Conservation (phyloP, 2,329 filamentous ascomycete genomes). For the Arthroderma uncinatum region DNA sequence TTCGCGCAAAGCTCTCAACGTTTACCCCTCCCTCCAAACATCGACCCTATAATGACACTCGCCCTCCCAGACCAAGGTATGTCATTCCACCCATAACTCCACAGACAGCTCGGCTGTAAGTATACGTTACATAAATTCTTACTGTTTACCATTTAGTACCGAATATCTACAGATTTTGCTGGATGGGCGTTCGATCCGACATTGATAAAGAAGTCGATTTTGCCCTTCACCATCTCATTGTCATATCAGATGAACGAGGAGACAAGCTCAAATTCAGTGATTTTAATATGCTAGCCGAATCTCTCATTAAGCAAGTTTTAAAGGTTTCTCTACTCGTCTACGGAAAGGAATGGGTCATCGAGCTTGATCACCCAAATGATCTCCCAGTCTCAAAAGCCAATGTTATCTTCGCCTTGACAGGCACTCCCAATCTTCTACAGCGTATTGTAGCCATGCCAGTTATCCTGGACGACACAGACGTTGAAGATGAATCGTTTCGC, state of each 20-base stretch:
- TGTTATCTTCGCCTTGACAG: conserved; percentile 52
- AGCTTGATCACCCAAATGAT: conserved; percentile 48
- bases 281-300: conserved; percentile 78
- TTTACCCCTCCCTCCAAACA: background rate
- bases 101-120: background rate
- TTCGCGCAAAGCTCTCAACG: conserved; percentile 2
- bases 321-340: conserved; percentile 71
- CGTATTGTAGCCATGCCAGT: conserved; percentile 55
- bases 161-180: conserved; percentile 77
- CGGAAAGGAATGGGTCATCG: conserved; percentile 68
- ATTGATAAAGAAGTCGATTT: conserved; percentile 79
- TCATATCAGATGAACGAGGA: conserved; percentile 86
- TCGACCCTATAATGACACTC: conserved; percentile 5
- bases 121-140: background rate
- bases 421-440: conserved; percentile 61
- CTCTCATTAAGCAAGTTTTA: conserved; percentile 72
- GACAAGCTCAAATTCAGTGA: conserved; percentile 94
- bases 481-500: conserved; percentile 60
- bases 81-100: background rate
- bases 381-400: conserved; percentile 37
- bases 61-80: conserved; percentile 7
- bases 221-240: conserved; percentile 82
- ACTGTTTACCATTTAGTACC: conserved; percentile 20
- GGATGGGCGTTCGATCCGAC: conserved; percentile 70
- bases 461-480: conserved; percentile 50